Evolutionary conservation across 257 asterid species (phyloP).

Genomic region (Ehretia macrophylla): DNA sequence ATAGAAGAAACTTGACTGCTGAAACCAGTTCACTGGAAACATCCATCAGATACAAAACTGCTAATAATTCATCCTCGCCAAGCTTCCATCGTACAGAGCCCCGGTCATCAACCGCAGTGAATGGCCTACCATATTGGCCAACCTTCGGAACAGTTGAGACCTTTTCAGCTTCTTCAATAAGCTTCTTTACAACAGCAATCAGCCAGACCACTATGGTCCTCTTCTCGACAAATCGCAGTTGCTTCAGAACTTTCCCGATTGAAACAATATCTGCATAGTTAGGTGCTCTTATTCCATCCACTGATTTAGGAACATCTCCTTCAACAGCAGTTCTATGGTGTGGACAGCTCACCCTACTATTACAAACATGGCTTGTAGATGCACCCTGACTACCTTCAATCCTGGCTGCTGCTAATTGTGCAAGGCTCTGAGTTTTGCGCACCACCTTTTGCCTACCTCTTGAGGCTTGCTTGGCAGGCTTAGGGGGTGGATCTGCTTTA

Average conservation of each 20-base stretch:
- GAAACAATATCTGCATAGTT: slow-evolving; percentile 55
- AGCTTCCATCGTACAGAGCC: slow-evolving; percentile 70
- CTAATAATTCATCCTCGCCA: slow-evolving; percentile 84
- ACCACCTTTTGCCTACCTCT: slow-evolving; percentile 89
- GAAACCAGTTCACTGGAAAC: slow-evolving; percentile 66
- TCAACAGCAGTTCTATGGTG: slow-evolving; percentile 65
- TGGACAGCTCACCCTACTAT: slow-evolving; percentile 70
- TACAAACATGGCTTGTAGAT: slow-evolving; percentile 93
- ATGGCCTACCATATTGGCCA: slow-evolving; percentile 60
- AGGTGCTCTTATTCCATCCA: slow-evolving; percentile 44
- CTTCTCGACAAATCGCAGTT: slow-evolving; percentile 70
- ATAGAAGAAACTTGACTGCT: slow-evolving; percentile 74
- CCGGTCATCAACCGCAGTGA: slow-evolving; percentile 62
- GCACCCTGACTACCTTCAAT: slow-evolving; percentile 99
- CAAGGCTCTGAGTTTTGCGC: slow-evolving; percentile 92
- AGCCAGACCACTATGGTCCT: slow-evolving; percentile 66
- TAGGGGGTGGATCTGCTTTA: slow-evolving; percentile 81
- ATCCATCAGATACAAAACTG: slow-evolving; percentile 80
- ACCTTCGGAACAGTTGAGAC: slow-evolving; percentile 37
- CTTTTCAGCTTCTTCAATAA: slow-evolving; percentile 77
- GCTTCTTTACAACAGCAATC: slow-evolving; percentile 64
- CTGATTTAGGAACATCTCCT: slow-evolving; percentile 48
- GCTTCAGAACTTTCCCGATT: slow-evolving; percentile 64
- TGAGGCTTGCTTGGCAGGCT: slow-evolving; percentile 73
- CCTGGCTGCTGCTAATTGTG: slow-evolving; percentile 92